Evolutionary conservation across 805 yeast genomes (phyloP).

Genomic region (Wickerhamiella alocasiicola): DNA sequence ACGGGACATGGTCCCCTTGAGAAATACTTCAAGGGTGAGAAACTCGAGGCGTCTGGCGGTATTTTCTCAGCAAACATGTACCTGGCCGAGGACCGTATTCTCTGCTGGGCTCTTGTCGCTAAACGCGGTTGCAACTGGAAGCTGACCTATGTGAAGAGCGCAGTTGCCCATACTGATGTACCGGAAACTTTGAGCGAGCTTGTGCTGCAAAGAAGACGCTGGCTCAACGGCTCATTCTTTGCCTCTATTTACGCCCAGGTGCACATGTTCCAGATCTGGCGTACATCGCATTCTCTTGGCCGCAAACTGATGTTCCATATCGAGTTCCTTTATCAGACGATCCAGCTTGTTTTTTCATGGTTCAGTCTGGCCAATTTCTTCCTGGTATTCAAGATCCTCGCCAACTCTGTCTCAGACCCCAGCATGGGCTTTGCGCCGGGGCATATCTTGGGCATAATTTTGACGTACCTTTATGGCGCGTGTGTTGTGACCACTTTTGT

Average conservation of each 20-base stretch:
- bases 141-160: slow-evolving; percentile 72
- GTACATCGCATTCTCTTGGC: slow-evolving; percentile 50
- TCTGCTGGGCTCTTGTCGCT: slow-evolving; percentile 93
- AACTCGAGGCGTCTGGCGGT: slow-evolving; percentile 60
- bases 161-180: slow-evolving; percentile 90
- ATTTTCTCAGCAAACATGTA: slow-evolving; percentile 93
- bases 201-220: slow-evolving; percentile 83
- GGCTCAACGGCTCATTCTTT: slow-evolving; percentile 95
- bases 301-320: slow-evolving; percentile 63
- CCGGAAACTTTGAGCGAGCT: slow-evolving; percentile 81
- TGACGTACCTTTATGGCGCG: slow-evolving; percentile 75
- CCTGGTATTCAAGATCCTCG: slow-evolving; percentile 76
- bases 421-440: slow-evolving; percentile 61
- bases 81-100: slow-evolving; percentile 88
- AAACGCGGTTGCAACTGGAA: slow-evolving; percentile 63
- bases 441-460: slow-evolving; percentile 58
- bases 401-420: slow-evolving; percentile 57
- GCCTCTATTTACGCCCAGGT: slow-evolving; percentile 81
- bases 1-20: slow-evolving; percentile 76
- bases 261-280: slow-evolving; percentile 67
- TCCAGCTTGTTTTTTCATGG: slow-evolving; percentile 76
- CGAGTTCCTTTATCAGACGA: slow-evolving; percentile 67
- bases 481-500: slow-evolving; percentile 78
- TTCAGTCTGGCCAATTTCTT: slow-evolving; percentile 84
- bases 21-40: slow-evolving; percentile 87